Conservation (phyloP, 208 protist genomes). For the Angomonas ambiguus region DNA sequence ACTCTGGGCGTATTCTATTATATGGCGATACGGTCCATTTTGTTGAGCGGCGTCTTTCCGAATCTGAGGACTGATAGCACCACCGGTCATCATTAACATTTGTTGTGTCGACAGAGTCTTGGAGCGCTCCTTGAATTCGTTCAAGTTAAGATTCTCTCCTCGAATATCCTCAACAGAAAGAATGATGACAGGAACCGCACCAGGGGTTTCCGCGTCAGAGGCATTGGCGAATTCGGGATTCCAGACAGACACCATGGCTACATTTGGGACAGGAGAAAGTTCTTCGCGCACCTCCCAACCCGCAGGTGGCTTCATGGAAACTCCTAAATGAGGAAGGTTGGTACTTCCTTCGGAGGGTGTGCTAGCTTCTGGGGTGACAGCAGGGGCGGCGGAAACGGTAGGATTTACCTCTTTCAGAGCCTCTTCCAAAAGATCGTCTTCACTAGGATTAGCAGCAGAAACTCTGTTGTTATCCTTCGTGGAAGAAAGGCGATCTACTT, state of each 20-base stretch:
- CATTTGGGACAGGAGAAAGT: conserved; percentile 66
- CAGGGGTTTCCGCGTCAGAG: conserved; percentile 31
- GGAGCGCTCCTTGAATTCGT: conserved; percentile 74
- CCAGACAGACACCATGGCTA: conserved; percentile 72
- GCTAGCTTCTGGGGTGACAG: background rate
- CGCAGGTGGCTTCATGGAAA: conserved; percentile 42
- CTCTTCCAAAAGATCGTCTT: background rate
- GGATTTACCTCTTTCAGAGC: conserved; percentile 2
- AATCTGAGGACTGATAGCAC: conserved; percentile 51
- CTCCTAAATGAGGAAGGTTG: conserved; percentile 30
- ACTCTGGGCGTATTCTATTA: conserved; percentile 59
- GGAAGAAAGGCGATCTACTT: background rate
- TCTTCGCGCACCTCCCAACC: conserved; percentile 72
- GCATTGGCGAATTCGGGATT: conserved; percentile 55
- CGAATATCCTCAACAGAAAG: conserved; percentile 74
- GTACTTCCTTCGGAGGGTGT: conserved; percentile 11
- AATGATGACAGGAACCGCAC: conserved; percentile 57
- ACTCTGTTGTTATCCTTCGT: background rate
- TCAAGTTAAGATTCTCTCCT: conserved; percentile 61
- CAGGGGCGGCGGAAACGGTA: background rate
- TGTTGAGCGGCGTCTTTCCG: conserved; percentile 37
- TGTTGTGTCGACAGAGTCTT: conserved; percentile 68
- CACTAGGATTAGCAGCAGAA: too few relatives aligned
- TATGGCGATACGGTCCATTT: conserved; percentile 57
- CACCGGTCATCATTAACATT: conserved; percentile 80